Evolutionary conservation across 176 grass and related monocot genomes (phyloP), one percentile per base, ranked within the genome.

Genomic region (Puya raimondii): DNA sequence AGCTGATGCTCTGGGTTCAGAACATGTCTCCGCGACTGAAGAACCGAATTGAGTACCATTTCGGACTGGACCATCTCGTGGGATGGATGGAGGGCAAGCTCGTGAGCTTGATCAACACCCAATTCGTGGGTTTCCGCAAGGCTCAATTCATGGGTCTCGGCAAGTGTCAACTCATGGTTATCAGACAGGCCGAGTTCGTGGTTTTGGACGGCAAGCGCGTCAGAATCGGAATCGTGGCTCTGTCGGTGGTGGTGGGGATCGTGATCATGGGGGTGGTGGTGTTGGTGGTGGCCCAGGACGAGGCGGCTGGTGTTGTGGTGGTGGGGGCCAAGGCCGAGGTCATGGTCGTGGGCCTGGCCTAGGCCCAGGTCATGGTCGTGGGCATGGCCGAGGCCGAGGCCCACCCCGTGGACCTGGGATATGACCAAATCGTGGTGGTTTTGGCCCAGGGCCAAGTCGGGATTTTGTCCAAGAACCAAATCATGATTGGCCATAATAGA

Each of bases 401-500:
- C 52, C 52, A 56, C 14, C 10, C 52, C 52, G 16, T 56, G 52
- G 16, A 12, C 52, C 12, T 56, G 12, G 16, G 12, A 2, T n/a
- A 56, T 56, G 16, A 56, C 52, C 52, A 56, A 56, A 56, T 56
- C 52, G 6, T 56, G 52, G 52, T n/a, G 12, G 16, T 56, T 61
- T 21, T 61, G 56, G 56, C 56, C 56, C 9, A 61, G 56, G 16
- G 75, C 92, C 15, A 96, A 76, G 53, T 91, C 92, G 1, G 91
- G 80, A 64, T 91, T 74, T 81, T 95, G 85, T 64, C 94, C 89
- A 49, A 99, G 89, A 27, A 85, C 87, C 71, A 99, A 80, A 69
- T 97, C 89, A 65, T 93, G 94, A 72, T 78, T 90, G 8, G 94
- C 87, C 94, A 99, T 99, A 66, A 64, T 16, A 64, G 64, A 76